Base-by-base conservation (phyloP, 108 stramenopile species). In the Conticribra guillardii region DNA sequence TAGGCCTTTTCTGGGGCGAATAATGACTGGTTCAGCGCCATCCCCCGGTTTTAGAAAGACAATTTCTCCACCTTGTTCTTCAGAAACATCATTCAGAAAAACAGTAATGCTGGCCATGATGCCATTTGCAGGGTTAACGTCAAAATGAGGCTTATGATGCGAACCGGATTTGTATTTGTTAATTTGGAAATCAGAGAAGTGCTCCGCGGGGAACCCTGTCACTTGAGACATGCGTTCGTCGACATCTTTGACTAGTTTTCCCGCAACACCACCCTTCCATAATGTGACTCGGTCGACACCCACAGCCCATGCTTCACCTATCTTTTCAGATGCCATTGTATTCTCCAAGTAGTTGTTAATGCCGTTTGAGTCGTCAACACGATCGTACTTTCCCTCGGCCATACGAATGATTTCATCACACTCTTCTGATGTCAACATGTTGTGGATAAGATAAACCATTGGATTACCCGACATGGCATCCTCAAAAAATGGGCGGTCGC, bases 401-500 rank as follows among this genome's bases (percentile, higher is more conserved):
- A 58, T 54, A 19, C 64, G 48, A 0, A 90, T 67, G 7, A 95
- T 62, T 2, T 67, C 55, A 32, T 89, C 82, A n/a, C 89, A 84
- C 60, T 96, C 92, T 16, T 84, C 79, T n/a, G 29, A 30, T 1
- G 87, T 89, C 33, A 96, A 56, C 47, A 92, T 76, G 69, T 96
- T 93, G 83, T 96, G 95, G 82, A 96, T 96, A 27, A 96, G 64
- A 49, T 96, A 96, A 17, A 96, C 79, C 14, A 87, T 63, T 0
- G 95, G 95, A 3, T 69, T 49, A 1, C 52, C 41, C 1, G 87
- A 69, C 15, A 83, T 76, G 11, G 89, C 90, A 73, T 96, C 95
- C 71, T 96, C 95, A 67, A 93, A 96, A 67, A 93, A 96, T n/a
- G 95, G 95, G 27, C 95, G 73, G 50, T 96, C 95, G 3, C 90